Evolutionary conservation across 305 asterid genomes (phyloP), one percentile per base, ranked within the genome.

Genomic region (Fraxinus dipetala): DNA sequence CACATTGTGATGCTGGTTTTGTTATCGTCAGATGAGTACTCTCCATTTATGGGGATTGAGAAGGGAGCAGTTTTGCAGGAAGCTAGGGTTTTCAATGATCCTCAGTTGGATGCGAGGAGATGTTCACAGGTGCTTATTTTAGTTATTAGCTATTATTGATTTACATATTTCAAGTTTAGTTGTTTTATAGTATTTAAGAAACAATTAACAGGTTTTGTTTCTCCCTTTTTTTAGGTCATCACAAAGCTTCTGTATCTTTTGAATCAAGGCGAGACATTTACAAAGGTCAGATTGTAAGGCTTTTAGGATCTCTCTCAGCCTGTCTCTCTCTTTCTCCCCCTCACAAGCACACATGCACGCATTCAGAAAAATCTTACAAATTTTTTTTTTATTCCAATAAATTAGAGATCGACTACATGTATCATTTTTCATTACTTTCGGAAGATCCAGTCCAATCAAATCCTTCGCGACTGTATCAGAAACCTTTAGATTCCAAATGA

Each of bases 181-280:
- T 75, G 10, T 36, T 72, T 22, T 76, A 9, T 2, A 75, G 8
- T 77, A 35, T 76, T 20, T 34, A 45, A 48, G 59, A 69, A 78
- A 76, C 87, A 30, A 85, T 69, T 45, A 35, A 18, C 73, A 70
- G 14, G 67, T 70, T 80, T 75, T 54, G 67, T 13, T 78, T 76
- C 61, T 80, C 81, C 75, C 70, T 54, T 80, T 45, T 84, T 63
- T 74, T 85, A 96, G 99, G 99, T 96, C 83, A 96, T 94, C 84
- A 96, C 99, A 1, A 94, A 96, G 96, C 98, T 96, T 84, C 88
- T 96, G 76, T 96, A 96, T 86, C 98, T 96, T 83, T 93, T 96
- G 82, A 96, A 94, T 89, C 99, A 96, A 87, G 99, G 99, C 0
- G 99, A 96, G 87, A 83, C 91, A 11, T 93, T 96, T 87, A 93